Evolutionary conservation across 148 eudicot species (phyloP).

Genomic region (Fagopyrum tataricum): DNA sequence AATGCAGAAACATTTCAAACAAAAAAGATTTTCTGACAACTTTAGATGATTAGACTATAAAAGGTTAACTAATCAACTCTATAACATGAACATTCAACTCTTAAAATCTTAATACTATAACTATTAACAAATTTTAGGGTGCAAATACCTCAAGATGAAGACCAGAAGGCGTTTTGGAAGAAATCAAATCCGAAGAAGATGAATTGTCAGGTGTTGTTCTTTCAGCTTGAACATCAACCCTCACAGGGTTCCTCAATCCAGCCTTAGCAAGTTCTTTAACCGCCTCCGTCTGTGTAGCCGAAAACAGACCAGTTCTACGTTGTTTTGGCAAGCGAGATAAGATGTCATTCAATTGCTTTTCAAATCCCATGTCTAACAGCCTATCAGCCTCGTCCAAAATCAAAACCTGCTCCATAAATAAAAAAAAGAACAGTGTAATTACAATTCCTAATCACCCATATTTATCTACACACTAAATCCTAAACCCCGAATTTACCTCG

Average conservation of each 20-base stretch:
- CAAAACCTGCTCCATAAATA: constrained; percentile 62
- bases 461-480: too few species aligned
- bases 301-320: constrained; percentile 95
- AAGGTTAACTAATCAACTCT: too few species aligned
- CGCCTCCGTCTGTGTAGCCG: constrained; percentile 97
- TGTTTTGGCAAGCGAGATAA: constrained; percentile 78
- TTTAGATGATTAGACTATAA: too few species aligned
- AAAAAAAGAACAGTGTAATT: constrained; percentile 3
- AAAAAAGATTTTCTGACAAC: too few species aligned
- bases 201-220: constrained; percentile 32
- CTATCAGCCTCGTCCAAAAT: constrained; percentile 92
- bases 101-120: too few species aligned
- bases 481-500: constrained; percentile 57
- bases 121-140: neutral
- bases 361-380: constrained; percentile 91
- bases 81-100: neutral
- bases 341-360: constrained; percentile 75
- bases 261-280: constrained; percentile 91
- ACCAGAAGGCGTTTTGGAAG: constrained; percentile 80
- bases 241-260: constrained; percentile 84
- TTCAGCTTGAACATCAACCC: constrained; percentile 83
- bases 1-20: too few species aligned
- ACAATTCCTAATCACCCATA: neutral
- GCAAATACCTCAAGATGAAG: constrained; percentile 63
- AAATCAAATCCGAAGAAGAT: constrained; percentile 30